A percentile compares a stretch with the other conserved stretches of the same genome.
Conservation (phyloP, 78 protist genomes). For the Polysphondylium violaceum region DNA sequence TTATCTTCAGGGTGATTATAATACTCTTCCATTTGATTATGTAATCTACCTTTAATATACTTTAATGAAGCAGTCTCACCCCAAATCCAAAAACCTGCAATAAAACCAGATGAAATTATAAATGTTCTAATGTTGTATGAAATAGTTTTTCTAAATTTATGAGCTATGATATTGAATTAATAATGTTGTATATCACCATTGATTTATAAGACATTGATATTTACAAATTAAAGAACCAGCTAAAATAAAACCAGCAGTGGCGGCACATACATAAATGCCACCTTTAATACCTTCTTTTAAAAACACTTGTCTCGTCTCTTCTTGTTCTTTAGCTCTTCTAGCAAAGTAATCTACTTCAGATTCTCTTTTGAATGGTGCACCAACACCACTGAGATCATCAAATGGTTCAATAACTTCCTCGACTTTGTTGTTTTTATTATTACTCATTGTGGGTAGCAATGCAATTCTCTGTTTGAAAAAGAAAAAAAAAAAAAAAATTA, state of each 20-base stretch:
- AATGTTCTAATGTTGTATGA: constrained; percentile 35
- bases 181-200: not conserved
- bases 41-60: constrained; percentile 25
- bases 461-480: too few species aligned
- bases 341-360: constrained; percentile 12
- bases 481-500: too few species aligned
- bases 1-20: constrained; percentile 25
- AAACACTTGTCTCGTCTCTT: constrained; percentile 41
- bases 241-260: constrained; percentile 2
- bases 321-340: constrained; percentile 39
- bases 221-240: constrained; percentile 16
- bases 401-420: constrained; percentile 14
- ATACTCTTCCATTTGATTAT: constrained; percentile 50
- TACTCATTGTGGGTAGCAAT: too few species aligned
- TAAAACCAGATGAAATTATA: constrained; percentile 47
- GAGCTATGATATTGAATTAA: constrained; percentile 5
- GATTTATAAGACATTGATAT: not conserved
- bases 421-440: too few species aligned
- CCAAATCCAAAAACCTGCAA: constrained; percentile 71
- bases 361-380: constrained; percentile 55
- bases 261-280: constrained; percentile 25
- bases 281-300: constrained; percentile 59
- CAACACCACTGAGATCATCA: constrained; percentile 61
- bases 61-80: constrained; percentile 45
- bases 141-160: constrained; percentile 5